Conservation (phyloP, 176 grass and related monocot species). For the Poa pratensis region DNA sequence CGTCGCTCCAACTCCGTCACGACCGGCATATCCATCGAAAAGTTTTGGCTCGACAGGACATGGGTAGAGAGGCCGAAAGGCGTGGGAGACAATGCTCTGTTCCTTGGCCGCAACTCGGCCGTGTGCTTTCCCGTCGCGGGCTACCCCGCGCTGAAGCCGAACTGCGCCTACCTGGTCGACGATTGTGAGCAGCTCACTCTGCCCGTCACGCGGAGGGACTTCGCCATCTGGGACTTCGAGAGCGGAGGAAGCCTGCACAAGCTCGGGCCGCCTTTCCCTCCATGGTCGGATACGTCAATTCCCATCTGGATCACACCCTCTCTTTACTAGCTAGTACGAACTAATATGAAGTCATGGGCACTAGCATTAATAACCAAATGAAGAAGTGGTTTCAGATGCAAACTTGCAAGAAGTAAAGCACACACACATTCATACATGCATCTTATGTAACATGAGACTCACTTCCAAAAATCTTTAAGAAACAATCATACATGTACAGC, state of each 20-base stretch:
- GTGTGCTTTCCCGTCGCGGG: background rate
- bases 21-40: background rate
- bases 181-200: background rate
- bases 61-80: background rate
- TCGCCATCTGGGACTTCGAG: background rate
- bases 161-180: slow-evolving; percentile 10
- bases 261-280: background rate
- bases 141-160: background rate
- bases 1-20: background rate
- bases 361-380: too few relatives aligned
- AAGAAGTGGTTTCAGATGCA: too few relatives aligned
- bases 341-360: too few relatives aligned
- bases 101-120: background rate
- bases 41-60: background rate
- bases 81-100: background rate
- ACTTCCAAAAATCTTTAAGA: too few relatives aligned
- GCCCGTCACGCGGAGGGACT: background rate
- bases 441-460: too few relatives aligned
- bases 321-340: background rate
- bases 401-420: too few relatives aligned
- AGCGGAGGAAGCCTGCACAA: background rate
- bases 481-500: too few relatives aligned
- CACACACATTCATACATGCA: too few relatives aligned
- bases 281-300: background rate
- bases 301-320: slow-evolving; percentile 1